These are phyloP conservation scores for Lotus japonicus DNA, from an alignment of 306 rosid genomes.

Conservation along the genomic window DNA sequence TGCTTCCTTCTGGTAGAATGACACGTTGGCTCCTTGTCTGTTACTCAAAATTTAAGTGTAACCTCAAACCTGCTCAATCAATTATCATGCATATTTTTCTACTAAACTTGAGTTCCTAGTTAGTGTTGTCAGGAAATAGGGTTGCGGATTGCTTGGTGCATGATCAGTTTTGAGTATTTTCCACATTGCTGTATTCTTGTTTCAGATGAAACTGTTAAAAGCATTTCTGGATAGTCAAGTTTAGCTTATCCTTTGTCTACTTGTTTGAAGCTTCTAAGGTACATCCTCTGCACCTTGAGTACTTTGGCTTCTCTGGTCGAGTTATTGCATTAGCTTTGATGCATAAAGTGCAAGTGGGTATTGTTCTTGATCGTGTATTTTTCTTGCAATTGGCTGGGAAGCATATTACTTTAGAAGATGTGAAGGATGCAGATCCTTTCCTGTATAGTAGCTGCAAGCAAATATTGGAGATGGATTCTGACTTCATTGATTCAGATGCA, in stretches of 20 bases:
- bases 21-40: neutral
- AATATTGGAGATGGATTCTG: constrained; percentile 80
- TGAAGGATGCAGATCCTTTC: constrained; percentile 71
- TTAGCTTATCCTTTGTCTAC: constrained; percentile 19
- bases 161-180: constrained; percentile 1
- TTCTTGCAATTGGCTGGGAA: constrained; percentile 84
- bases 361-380: constrained; percentile 82
- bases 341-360: constrained; percentile 91
- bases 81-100: neutral
- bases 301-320: constrained; percentile 81
- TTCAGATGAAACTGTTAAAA: neutral
- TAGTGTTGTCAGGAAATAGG: neutral
- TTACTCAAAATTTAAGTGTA: constrained; percentile 1
- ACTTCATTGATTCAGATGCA: constrained; percentile 72
- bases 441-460: constrained; percentile 72
- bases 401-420: constrained; percentile 62
- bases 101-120: neutral
- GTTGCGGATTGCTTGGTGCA: neutral
- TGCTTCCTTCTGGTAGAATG: neutral
- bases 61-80: neutral
- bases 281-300: constrained; percentile 80
- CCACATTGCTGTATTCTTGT: constrained; percentile 4
- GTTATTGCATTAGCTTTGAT: constrained; percentile 88
- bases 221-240: neutral
- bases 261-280: constrained; percentile 75